A percentile compares a stretch with the other conserved stretches of the same genome.
phyloP scores from a whole-genome alignment of 306 rosid genomes.

The Malus sieversii region DNA sequence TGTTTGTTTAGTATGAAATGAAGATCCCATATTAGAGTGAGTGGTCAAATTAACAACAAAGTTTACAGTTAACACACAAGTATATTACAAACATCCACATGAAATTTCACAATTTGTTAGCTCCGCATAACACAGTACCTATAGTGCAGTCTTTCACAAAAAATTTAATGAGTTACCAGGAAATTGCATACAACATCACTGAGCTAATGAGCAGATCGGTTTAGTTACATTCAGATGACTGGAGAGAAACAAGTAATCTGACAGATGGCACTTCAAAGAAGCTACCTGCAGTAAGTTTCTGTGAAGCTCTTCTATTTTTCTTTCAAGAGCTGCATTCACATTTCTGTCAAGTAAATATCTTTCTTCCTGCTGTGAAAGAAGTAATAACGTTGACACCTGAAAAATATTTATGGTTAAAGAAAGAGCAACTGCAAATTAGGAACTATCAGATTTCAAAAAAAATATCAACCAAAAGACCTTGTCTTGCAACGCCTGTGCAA shows the following conservation, averaged over 20 bases:
- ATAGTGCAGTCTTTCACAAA: background rate
- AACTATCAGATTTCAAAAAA: background rate
- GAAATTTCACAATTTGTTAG: background rate
- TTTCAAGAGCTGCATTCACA: conserved; percentile 72
- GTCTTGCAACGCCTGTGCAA: conserved; percentile 81
- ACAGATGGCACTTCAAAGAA: background rate
- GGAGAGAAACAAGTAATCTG: conserved; percentile 11
- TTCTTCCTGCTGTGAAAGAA: conserved; percentile 93
- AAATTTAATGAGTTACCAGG: background rate
- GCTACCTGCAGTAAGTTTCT: conserved; percentile 82
- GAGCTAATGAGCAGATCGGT: background rate
- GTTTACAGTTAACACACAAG: background rate
- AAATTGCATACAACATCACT: background rate
- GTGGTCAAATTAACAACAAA: background rate
- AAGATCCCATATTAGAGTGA: background rate
- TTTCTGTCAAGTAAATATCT: conserved; percentile 77
- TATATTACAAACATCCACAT: background rate
- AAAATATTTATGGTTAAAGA: conserved; percentile 15
- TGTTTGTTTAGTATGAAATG: background rate
- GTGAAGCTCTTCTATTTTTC: conserved; percentile 75
- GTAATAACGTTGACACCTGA: conserved; percentile 73
- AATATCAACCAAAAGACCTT: conserved; percentile 39
- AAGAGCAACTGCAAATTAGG: background rate
- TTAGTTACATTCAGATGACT: background rate
- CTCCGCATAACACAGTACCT: background rate